Evolutionary conservation across 345 rosid genomes (phyloP).

Genomic region (Eucalyptus victrix): DNA sequence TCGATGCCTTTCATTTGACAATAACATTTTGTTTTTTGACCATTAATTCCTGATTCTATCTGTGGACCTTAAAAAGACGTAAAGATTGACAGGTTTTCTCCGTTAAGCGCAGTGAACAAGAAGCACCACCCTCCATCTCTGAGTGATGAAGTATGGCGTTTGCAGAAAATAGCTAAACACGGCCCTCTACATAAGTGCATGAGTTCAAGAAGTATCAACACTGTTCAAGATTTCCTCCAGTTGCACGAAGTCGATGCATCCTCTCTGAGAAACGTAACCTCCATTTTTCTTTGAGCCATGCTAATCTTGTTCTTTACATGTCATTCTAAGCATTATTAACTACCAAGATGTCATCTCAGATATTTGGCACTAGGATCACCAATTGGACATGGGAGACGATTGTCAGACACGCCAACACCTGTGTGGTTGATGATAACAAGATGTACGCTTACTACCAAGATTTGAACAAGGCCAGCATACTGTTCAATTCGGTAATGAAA

Average conservation of each 20-base stretch:
- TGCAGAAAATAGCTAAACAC: slow-evolving; percentile 22
- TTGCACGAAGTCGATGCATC: neutral
- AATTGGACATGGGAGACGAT: too few species aligned
- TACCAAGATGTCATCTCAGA: too few species aligned
- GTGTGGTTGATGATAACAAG: too few species aligned
- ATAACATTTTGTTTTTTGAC: neutral
- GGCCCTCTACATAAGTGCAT: slow-evolving; percentile 8
- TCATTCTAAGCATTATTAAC: too few species aligned
- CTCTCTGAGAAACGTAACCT: too few species aligned
- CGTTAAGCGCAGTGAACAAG: slow-evolving; percentile 6
- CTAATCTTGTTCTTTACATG: too few species aligned
- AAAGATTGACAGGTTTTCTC: neutral
- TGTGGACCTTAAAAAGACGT: neutral
- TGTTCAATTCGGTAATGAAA: too few species aligned
- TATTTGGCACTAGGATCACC: too few species aligned
- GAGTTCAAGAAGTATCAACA: neutral
- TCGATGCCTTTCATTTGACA: neutral
- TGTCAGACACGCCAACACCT: too few species aligned
- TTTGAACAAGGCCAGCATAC: too few species aligned
- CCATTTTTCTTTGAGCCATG: too few species aligned
- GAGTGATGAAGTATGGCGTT: slow-evolving; percentile 22
- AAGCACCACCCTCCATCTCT: slow-evolving; percentile 27
- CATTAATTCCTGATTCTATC: neutral
- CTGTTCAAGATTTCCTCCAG: slow-evolving; percentile 12
- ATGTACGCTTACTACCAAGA: too few species aligned